phyloP scores from a whole-genome alignment of 176 grass and related monocot genomes.

The Carex parvula region DNA sequence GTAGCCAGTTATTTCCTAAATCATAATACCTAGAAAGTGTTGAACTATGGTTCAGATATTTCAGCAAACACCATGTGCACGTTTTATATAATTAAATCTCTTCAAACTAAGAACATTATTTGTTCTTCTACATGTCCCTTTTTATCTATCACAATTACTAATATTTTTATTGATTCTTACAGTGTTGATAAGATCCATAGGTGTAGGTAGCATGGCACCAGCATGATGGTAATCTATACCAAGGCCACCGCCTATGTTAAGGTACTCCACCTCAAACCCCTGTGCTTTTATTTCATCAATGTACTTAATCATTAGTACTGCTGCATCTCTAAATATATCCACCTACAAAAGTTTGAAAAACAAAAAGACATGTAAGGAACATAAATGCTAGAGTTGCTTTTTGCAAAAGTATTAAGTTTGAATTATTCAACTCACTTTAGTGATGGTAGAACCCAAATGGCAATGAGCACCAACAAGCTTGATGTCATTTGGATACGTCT shows the following conservation, averaged over 20 bases:
- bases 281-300: slow-evolving; percentile 88
- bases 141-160: not conserved
- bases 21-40: too few species aligned
- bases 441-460: slow-evolving; percentile 95
- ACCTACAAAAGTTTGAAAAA: slow-evolving; percentile 43
- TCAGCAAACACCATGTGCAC: too few species aligned
- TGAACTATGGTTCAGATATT: not conserved
- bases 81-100: not conserved
- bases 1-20: not conserved
- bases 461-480: slow-evolving; percentile 93
- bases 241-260: slow-evolving; percentile 92
- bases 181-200: slow-evolving; percentile 92
- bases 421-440: slow-evolving; percentile 49
- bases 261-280: slow-evolving; percentile 89
- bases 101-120: not conserved
- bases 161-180: slow-evolving; percentile 37
- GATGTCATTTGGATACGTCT: slow-evolving; percentile 68
- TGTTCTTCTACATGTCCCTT: not conserved
- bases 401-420: not conserved
- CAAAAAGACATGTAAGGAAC: not conserved
- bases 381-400: not conserved
- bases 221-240: slow-evolving; percentile 97
- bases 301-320: slow-evolving; percentile 84
- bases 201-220: slow-evolving; percentile 63
- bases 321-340: slow-evolving; percentile 98